A percentile compares a stretch with the other conserved stretches of the same genome.
These are phyloP conservation scores for Mentha longifolia DNA, from an alignment of 257 asterid genomes.

Conservation along the genomic window DNA sequence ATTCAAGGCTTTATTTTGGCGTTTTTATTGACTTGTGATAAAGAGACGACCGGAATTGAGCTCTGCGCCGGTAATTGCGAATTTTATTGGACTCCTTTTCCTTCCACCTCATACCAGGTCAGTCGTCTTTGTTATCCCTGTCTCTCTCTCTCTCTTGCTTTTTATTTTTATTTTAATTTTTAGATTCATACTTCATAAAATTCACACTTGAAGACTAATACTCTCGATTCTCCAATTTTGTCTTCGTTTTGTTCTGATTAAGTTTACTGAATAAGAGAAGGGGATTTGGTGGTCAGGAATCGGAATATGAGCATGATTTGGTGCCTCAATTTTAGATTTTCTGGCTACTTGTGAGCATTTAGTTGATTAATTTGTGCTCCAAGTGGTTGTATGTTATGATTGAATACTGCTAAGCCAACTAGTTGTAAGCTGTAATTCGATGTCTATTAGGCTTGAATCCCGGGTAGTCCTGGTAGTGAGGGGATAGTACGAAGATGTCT, in stretches of 20 bases:
- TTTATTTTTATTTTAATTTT: neutral
- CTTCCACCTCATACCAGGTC: conserved; percentile 58
- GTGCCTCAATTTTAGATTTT: conserved; percentile 1
- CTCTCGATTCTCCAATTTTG: neutral
- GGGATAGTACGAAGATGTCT: neutral
- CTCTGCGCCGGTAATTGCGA: neutral
- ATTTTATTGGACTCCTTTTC: conserved; percentile 43
- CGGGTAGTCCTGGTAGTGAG: conserved; percentile 1
- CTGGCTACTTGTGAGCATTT: conserved; percentile 8
- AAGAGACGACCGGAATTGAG: conserved; percentile 9
- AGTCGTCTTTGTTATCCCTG: conserved; percentile 24
- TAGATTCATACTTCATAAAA: neutral
- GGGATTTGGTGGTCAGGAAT: conserved; percentile 1
- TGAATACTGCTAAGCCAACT: conserved; percentile 4
- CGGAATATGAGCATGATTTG: neutral
- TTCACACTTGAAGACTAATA: conserved; percentile 4
- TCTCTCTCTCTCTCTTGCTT: no score
- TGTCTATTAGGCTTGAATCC: conserved; percentile 8
- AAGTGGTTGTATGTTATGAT: conserved; percentile 9
- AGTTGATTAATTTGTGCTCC: conserved; percentile 1
- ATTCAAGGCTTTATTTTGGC: conserved; percentile 9
- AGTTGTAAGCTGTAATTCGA: conserved; percentile 14
- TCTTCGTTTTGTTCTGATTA: conserved; percentile 1
- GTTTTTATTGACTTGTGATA: conserved; percentile 17
- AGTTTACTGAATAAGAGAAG: neutral